Evolutionary conservation across 345 rosid genomes (phyloP).

Genomic region (Moringa oleifera): DNA sequence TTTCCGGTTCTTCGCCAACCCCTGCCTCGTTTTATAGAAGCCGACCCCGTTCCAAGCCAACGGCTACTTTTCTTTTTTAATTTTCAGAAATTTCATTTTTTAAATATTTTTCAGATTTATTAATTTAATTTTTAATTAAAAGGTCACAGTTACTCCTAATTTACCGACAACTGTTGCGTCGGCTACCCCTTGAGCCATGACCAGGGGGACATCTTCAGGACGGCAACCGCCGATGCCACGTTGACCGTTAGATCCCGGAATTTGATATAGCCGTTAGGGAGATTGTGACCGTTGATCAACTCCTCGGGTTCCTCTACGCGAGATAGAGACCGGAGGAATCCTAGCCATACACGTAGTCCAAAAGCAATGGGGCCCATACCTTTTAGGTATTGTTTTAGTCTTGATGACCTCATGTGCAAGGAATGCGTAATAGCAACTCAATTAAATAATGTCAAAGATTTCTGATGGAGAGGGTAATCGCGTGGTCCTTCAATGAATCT

Average conservation of each 20-base stretch:
- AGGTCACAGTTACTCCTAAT: slow-evolving; percentile 20
- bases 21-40: slow-evolving; percentile 37
- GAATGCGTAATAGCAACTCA: slow-evolving; percentile 20
- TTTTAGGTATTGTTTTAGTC: slow-evolving; percentile 6
- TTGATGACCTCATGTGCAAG: slow-evolving; percentile 36
- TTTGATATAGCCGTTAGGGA: slow-evolving; percentile 37
- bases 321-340: slow-evolving; percentile 28
- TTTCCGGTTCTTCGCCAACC: neutral
- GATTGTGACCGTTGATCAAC: slow-evolving; percentile 40
- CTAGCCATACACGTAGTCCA: slow-evolving; percentile 40
- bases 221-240: slow-evolving; percentile 64
- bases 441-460: neutral
- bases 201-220: slow-evolving; percentile 44
- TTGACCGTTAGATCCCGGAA: slow-evolving; percentile 41
- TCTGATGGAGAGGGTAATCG: too few species aligned
- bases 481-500: too few species aligned
- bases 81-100: too few species aligned
- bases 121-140: slow-evolving; percentile 12
- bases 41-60: slow-evolving; percentile 19
- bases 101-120: neutral
- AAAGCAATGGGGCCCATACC: slow-evolving; percentile 14
- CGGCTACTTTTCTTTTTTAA: slow-evolving; percentile 38
- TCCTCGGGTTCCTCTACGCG: slow-evolving; percentile 22
- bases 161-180: slow-evolving; percentile 50
- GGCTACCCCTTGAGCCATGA: slow-evolving; percentile 30